phyloP scores from a whole-genome alignment of 75 land plant species.

The Pinus albicaulis region DNA sequence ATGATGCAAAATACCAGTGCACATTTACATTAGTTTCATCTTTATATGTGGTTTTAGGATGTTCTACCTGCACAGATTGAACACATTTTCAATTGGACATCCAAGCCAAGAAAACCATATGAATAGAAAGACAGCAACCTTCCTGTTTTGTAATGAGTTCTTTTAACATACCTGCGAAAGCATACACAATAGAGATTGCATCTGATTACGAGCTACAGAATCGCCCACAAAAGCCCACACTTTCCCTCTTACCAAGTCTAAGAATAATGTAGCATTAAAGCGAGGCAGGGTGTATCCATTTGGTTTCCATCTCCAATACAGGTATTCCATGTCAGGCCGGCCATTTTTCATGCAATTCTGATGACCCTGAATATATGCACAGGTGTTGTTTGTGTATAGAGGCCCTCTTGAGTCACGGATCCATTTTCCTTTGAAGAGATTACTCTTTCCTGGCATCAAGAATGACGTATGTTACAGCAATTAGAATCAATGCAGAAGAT shows the following conservation, averaged over 20 bases:
- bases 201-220: conserved; percentile 46
- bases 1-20: conserved; percentile 38
- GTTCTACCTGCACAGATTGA: conserved; percentile 16
- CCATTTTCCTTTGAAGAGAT: conserved; percentile 39
- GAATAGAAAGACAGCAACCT: background rate
- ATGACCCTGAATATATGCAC: conserved; percentile 26
- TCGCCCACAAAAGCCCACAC: conserved; percentile 47
- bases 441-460: conserved; percentile 14
- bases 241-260: conserved; percentile 34
- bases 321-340: conserved; percentile 27
- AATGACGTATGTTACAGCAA: background rate
- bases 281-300: conserved; percentile 24
- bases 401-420: conserved; percentile 23
- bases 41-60: conserved; percentile 16
- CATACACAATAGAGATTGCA: conserved; percentile 52
- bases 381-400: conserved; percentile 37
- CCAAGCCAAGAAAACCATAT: background rate
- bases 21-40: conserved; percentile 7
- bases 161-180: conserved; percentile 27
- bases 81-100: background rate
- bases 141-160: no score
- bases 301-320: conserved; percentile 59
- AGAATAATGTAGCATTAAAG: conserved; percentile 30
- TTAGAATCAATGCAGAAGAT: background rate
- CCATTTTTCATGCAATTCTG: conserved; percentile 53